Conservation (phyloP, 352 stramenopile genomes). For the Salisapilia sapeloensis region DNA sequence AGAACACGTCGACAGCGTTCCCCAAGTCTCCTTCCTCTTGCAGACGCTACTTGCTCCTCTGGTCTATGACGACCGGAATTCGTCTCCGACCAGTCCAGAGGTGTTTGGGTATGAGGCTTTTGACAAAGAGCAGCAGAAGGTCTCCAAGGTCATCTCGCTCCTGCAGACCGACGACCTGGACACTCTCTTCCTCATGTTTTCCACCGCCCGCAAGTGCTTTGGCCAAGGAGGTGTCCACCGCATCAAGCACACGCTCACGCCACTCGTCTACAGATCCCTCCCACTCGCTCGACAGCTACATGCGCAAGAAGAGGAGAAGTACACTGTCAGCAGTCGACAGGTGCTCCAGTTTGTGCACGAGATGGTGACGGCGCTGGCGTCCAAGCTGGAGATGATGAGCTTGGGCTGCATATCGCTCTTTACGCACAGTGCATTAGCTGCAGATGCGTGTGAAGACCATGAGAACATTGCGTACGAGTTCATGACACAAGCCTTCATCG, state of each 20-base stretch:
- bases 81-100: conserved; percentile 7
- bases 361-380: conserved; percentile 86
- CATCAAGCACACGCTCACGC: conserved; percentile 84
- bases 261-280: conserved; percentile 86
- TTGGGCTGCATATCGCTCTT: conserved; percentile 86
- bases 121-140: conserved; percentile 77
- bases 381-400: conserved; percentile 53
- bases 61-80: conserved; percentile 61
- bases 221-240: conserved; percentile 75
- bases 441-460: conserved; percentile 57
- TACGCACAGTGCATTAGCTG: conserved; percentile 84
- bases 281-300: conserved; percentile 45
- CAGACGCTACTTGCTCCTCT: conserved; percentile 83
- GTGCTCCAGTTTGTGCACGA: conserved; percentile 96
- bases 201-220: conserved; percentile 49
- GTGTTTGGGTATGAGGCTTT: conserved; percentile 22
- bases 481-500: conserved; percentile 88
- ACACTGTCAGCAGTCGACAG: conserved; percentile 73
- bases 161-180: conserved; percentile 66
- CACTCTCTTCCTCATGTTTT: conserved; percentile 35
- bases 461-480: conserved; percentile 95
- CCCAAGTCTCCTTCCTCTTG: conserved; percentile 34
- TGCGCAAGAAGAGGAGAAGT: conserved; percentile 3
- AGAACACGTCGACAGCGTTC: conserved; percentile 11
- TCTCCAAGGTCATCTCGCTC: conserved; percentile 91